Evolutionary conservation across 1,139 yeast species (phyloP), one percentile per base, ranked within the genome.

Genomic region (Magnusiomyces suaveolens): DNA sequence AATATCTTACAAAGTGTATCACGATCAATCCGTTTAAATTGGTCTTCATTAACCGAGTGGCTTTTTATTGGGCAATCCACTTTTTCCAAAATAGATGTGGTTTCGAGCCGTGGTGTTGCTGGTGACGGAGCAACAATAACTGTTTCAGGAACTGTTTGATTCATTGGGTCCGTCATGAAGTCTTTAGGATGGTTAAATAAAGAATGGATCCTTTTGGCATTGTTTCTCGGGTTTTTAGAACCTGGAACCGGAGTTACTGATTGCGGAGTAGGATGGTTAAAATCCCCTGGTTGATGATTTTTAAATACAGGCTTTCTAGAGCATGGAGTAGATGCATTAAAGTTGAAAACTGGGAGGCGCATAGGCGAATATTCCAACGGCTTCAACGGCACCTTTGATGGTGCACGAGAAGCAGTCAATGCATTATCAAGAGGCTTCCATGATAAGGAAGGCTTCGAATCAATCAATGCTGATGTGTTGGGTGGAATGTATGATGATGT

Each of bases 11-110:
- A 76, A 65, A 92, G 71, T 47, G 89, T 84, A 44, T 75, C 76
- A 33, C 81, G 83, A 53, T 77, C 77, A 55, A 92, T 87, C 54
- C 96, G 76, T 24, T 92, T 92, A 58, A 89, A 78, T 33, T 81
- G 75, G 66, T 87, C 95, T 57, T 81, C 79, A 51, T 75, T 73
- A 52, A 77, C 78, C 59, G 60, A 54, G 56, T 63, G 64, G 3
- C 71, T 64, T 47, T 63, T 59, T 46, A 69, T 58, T 1, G 63
- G 61, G 52, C 66, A 65, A 46, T 59, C 63, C 18, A 60, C 59
- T 25, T 50, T 56, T 29, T 54, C 53, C 36, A 63, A 60, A 3
- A 60, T 46, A 10, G 63, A 61, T 46, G 59, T 57, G 23, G 4
- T 46, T 44, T 47, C 54, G 21, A 20, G 48, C 39, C 24, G 51